phyloP scores from a whole-genome alignment of 75 land plant species.

The Picea glauca region DNA sequence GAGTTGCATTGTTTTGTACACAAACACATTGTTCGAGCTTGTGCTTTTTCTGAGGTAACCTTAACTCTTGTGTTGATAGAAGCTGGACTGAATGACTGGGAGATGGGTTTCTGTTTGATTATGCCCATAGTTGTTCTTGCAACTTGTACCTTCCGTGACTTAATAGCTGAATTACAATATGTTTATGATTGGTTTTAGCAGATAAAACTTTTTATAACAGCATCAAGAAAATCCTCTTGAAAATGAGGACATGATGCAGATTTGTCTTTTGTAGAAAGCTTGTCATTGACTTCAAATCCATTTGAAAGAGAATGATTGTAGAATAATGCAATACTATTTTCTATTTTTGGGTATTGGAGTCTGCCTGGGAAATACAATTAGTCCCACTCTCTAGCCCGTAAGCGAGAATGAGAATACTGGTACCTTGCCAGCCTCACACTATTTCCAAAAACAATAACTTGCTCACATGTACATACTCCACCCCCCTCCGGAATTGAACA shows the following conservation, averaged over 20 bases:
- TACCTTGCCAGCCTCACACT: too few relatives aligned
- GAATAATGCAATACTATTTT: too few relatives aligned
- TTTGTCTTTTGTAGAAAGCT: not conserved
- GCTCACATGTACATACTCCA: too few relatives aligned
- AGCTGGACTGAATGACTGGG: not conserved
- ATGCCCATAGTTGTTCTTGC: not conserved
- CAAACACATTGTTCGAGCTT: constrained; percentile 93
- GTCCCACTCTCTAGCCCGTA: too few relatives aligned
- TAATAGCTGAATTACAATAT: not conserved
- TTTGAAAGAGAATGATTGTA: not conserved
- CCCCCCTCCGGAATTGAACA: too few relatives aligned
- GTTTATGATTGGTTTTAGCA: not conserved
- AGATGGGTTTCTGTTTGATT: not conserved
- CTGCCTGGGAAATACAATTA: too few relatives aligned
- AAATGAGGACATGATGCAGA: not conserved
- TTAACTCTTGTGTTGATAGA: not conserved
- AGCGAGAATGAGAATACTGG: too few relatives aligned
- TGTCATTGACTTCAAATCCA: not conserved
- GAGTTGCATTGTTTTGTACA: constrained; percentile 85
- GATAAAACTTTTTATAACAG: not conserved
- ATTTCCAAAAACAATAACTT: too few relatives aligned
- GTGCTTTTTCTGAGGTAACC: constrained; percentile 91
- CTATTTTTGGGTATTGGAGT: too few relatives aligned
- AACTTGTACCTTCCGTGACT: not conserved
- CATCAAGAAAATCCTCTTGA: not conserved